phyloP scores from a whole-genome alignment of 73 alveolate species.

The Paramecium sonneborni region DNA sequence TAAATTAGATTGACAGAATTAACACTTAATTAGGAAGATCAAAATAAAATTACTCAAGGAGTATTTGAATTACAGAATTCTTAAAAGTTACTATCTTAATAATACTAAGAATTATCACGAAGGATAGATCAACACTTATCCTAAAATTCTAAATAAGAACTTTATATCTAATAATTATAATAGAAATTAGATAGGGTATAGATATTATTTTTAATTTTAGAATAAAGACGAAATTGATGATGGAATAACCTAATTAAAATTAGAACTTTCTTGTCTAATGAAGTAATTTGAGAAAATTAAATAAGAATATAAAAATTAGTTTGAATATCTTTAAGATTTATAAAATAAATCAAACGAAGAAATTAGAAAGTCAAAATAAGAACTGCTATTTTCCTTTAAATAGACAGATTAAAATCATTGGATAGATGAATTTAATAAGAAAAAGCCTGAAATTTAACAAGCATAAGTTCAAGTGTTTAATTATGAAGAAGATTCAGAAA shows the following conservation, averaged over 20 bases:
- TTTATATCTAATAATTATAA: background rate
- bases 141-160: background rate
- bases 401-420: background rate
- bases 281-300: background rate
- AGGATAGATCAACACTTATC: background rate
- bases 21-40: background rate
- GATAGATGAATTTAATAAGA: background rate
- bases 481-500: conserved; percentile 50
- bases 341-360: background rate
- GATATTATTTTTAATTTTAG: background rate
- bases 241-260: conserved; percentile 10
- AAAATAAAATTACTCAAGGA: background rate
- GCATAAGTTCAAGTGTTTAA: background rate
- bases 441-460: background rate
- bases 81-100: background rate
- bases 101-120: background rate
- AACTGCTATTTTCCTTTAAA: conserved; percentile 11
- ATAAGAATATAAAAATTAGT: background rate
- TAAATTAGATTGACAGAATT: background rate
- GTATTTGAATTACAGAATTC: background rate
- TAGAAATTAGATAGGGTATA: background rate
- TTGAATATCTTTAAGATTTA: background rate
- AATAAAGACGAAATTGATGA: conserved; percentile 20
- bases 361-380: background rate
- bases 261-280: background rate